These are phyloP conservation scores for Arabidopsis lyrata DNA, from an alignment of 441 rosid species.

Conservation along the genomic window DNA sequence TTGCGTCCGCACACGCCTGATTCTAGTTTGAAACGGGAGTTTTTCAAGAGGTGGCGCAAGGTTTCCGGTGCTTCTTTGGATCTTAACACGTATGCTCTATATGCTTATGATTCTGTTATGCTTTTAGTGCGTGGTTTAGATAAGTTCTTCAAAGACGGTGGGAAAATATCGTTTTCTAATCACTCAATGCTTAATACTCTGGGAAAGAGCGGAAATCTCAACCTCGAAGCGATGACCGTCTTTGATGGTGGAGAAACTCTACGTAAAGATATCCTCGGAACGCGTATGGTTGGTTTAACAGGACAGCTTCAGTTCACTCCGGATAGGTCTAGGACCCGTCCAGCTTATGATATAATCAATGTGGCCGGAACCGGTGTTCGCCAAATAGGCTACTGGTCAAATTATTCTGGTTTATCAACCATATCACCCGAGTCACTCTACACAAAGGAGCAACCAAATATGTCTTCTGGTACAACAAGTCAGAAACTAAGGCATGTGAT, in stretches of 20 bases:
- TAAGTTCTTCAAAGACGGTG: slow-evolving; percentile 75
- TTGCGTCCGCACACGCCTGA: slow-evolving; percentile 84
- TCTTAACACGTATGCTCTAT: slow-evolving; percentile 77
- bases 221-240: slow-evolving; percentile 70
- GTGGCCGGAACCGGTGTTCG: slow-evolving; percentile 83
- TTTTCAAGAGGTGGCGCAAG: slow-evolving; percentile 66
- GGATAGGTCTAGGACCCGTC: slow-evolving; percentile 59
- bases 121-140: slow-evolving; percentile 78
- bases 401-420: slow-evolving; percentile 77
- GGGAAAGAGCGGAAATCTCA: slow-evolving; percentile 55
- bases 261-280: slow-evolving; percentile 62
- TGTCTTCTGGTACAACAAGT: slow-evolving; percentile 50
- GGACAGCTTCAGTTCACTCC: slow-evolving; percentile 68
- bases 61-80: slow-evolving; percentile 60
- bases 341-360: slow-evolving; percentile 84
- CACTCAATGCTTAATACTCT: slow-evolving; percentile 59
- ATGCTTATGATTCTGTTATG: slow-evolving; percentile 92
- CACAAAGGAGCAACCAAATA: slow-evolving; percentile 56
- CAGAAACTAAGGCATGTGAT: slow-evolving; percentile 64
- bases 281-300: slow-evolving; percentile 73
- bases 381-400: slow-evolving; percentile 89
- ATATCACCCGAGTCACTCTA: slow-evolving; percentile 67
- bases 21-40: slow-evolving; percentile 60
- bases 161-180: slow-evolving; percentile 73
- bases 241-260: slow-evolving; percentile 69